Evolutionary conservation across 495 filamentous ascomycete species (phyloP), one percentile per base, ranked within the genome.

Genomic region (Neurospora pannonica): DNA sequence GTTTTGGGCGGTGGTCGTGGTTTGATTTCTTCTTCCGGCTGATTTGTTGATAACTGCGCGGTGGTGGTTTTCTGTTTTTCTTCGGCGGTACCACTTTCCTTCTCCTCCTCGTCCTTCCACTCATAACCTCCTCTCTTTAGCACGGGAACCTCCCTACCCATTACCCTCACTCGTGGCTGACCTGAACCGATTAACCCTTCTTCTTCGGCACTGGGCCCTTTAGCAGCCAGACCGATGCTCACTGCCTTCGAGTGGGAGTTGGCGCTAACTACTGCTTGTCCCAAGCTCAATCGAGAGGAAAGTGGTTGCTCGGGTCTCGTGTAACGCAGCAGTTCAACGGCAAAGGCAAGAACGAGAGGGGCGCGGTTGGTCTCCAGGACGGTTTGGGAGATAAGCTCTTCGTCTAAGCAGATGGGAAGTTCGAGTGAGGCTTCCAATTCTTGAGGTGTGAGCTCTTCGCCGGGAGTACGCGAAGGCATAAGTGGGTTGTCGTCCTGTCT

Each of bases 221-320:
- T 89, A 75, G 93, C 88, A 19, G 54, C 54, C 28, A 95, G 81
- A 5, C 93, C 93, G 15, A 97, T 75, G 80, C 86, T 92, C 48
- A 91, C 86, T 36, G 93, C 93, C 78, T 94, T 94, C 17, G 88
- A 89, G 74, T 90, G 86, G 73, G 89, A 92, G 76, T 94, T 94
- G 42, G 89, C 88, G 78, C 92, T 94, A 31, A 95, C 91, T 9
- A 94, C 88, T 2, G 92, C 93, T 78, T 95, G 93, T 0, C 88
- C 92, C 31, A 97, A 83, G 79, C 93, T 95, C 31, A 96, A 81
- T 54, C 92, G 86, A 76, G 92, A 93, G 6, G 92, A 94, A n/a
- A 91, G 84, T 5, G 93, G 93, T 79, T 97, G 93, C 74, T 91
- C 89, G 0, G 93, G 92, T 90, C 93, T 95, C 0, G 93, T 94